Base-by-base conservation (phyloP, 192 early-diverging fungal genomes). In the Backusella tarrabulga region DNA sequence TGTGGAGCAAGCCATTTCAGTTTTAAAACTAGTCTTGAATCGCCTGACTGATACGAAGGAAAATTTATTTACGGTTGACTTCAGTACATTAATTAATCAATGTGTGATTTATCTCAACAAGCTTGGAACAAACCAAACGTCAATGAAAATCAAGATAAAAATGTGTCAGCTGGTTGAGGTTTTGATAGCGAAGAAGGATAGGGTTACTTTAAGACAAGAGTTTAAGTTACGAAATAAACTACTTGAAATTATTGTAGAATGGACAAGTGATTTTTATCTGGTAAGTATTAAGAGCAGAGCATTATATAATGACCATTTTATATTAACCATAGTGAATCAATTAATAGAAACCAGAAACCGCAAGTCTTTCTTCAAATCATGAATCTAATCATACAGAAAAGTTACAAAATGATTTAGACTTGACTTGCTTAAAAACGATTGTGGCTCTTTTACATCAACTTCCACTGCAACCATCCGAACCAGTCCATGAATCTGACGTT, bases 371-470 rank as follows among this genome's bases (percentile, higher is more conserved):
- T 3, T 72, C 71, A 19, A 6, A 6, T 26, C 29, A 72, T 29
- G 71, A 72, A 72, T 29, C 46, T 15, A 79, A 78, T 34, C 77
- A 85, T 23, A 86, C 85, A 77, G 83, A 81, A 42, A 92, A 91
- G 72, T 76, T 93, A 21, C 90, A 91, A 23, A 79, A 85, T 21
- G 93, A 95, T 73, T 77, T 95, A 23, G 93, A 96, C 82, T 75
- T 91, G 44, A 90, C 90, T n/a, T 92, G 90, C 54, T 84, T 96
- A 76, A 93, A 92, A 71, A 91, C 93, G 0, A 85, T 95, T 41
- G 91, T 90, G 1, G 76, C 80, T 7, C 76, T 96, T 7, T 67
- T 96, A 29, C 83, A 88, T 38, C 88, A 89, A 67, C 80, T 96
- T 12, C 93, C 93, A 19, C 76, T 96, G 15, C 92, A 93, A 42